Base-by-base conservation (phyloP, 352 stramenopile genomes). In the Phytopythium kandeliae region DNA sequence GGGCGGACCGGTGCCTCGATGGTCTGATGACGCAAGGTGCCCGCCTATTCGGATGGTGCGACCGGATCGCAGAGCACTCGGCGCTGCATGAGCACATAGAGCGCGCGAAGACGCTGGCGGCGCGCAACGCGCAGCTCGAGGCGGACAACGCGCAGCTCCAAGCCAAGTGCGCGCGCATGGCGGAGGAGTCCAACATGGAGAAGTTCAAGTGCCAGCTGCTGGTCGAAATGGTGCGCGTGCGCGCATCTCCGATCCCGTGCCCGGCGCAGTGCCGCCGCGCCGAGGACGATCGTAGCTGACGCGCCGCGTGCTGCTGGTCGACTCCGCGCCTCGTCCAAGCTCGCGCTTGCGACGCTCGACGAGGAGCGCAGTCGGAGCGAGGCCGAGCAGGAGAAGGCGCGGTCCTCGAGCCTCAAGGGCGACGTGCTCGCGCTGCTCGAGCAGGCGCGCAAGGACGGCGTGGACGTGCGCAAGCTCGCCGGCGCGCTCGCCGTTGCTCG, bases 201-300 rank as follows among this genome's bases (percentile, higher is more conserved):
- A 91, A 92, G 50, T 95, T 95, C 56, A 95, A 90, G 57, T 90
- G 81, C 50, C 79, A 92, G 51, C 62, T 95, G 28, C 76, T 95
- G 48, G 67, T 95, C 9, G 84, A 95, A 52, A 95, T 95, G 84
- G 81, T 87, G 54, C 48, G 56, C n/a, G n/a, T n/a, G n/a, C n/a
- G n/a, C n/a, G n/a, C n/a, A n/a, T n/a, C n/a, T n/a, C n/a, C n/a
- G n/a, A n/a, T n/a, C n/a, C n/a, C n/a, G n/a, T n/a, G n/a, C n/a
- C n/a, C n/a, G n/a, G n/a, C n/a, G n/a, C n/a, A n/a, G n/a, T n/a
- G n/a, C n/a, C n/a, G n/a, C n/a, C n/a, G n/a, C n/a, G n/a, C n/a
- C n/a, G n/a, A n/a, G n/a, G n/a, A n/a, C 4, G 37, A 10, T 13
- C 19, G 10, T 30, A 11, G 33, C 21, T 38, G 13, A 28, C 8